Percentiles rank a stretch among this genome's conserved stretches.
phyloP scores from a whole-genome alignment of 2,329 filamentous ascomycete genomes.

The Talaromyces sp. region DNA sequence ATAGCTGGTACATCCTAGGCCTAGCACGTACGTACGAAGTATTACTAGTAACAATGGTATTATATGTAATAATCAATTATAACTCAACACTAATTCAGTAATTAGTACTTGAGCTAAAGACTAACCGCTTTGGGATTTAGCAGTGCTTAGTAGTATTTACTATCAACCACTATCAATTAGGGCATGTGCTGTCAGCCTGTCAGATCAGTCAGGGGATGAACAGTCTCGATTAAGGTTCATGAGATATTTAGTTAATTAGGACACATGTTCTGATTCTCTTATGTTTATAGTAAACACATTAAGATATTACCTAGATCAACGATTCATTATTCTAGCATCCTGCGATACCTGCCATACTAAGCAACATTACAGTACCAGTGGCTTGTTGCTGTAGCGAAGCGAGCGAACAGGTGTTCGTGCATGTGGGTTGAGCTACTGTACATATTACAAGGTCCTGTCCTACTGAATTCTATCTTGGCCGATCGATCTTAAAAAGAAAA shows the following conservation, averaged over 20 bases:
- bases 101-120: neutral
- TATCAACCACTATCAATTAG: neutral
- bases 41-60: neutral
- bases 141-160: neutral
- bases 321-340: too few species aligned
- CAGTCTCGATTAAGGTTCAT: neutral
- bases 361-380: neutral
- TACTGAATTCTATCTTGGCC: neutral
- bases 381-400: neutral
- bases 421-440: neutral
- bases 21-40: neutral
- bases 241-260: neutral
- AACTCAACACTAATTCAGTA: neutral
- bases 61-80: neutral
- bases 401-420: slow-evolving; percentile 1
- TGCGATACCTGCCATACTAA: too few species aligned
- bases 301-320: too few species aligned
- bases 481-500: neutral
- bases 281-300: neutral
- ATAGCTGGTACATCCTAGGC: neutral
- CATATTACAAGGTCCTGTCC: neutral
- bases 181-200: neutral
- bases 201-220: neutral
- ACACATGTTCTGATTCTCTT: neutral
- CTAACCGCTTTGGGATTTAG: neutral